phyloP scores from a whole-genome alignment of 257 asterid species.

The Cynanchum wilfordii region DNA sequence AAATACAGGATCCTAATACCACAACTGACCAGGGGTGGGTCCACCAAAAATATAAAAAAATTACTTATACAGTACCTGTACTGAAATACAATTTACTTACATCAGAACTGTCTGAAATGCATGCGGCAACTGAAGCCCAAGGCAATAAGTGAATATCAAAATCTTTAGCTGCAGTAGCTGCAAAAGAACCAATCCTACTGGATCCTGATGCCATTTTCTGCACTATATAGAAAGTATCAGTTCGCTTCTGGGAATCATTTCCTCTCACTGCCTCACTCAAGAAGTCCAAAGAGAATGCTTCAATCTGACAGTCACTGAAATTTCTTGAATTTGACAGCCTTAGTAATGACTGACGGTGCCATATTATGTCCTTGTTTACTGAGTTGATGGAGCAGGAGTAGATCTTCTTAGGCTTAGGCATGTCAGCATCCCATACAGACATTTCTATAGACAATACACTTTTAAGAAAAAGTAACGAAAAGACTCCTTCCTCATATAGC shows the following conservation, averaged over 20 bases:
- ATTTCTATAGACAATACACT: conserved; percentile 67
- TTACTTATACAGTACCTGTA: conserved; percentile 19
- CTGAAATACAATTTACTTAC: conserved; percentile 37
- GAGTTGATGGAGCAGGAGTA: conserved; percentile 65
- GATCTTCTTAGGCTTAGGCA: conserved; percentile 63
- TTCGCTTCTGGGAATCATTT: conserved; percentile 42
- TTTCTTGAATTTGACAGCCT: conserved; percentile 47
- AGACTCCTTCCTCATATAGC: conserved; percentile 81
- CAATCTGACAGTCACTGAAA: conserved; percentile 47
- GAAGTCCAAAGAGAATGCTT: conserved; percentile 70
- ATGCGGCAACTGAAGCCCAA: conserved; percentile 97
- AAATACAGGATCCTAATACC: conserved; percentile 2
- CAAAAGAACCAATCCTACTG: conserved; percentile 85
- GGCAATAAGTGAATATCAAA: conserved; percentile 88
- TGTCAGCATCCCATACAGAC: conserved; percentile 79
- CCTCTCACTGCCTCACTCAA: conserved; percentile 63
- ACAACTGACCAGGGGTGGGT: neutral
- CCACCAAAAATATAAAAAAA: conserved; percentile 1
- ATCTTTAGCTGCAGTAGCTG: conserved; percentile 73
- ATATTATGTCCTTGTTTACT: conserved; percentile 41
- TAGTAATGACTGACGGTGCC: conserved; percentile 77
- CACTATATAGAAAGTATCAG: conserved; percentile 61
- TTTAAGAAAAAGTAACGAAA: conserved; percentile 82
- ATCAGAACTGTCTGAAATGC: conserved; percentile 67
- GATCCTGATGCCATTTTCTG: conserved; percentile 84